phyloP scores from a whole-genome alignment of 2,329 filamentous ascomycete genomes.

The Hypoxylon sp. region DNA sequence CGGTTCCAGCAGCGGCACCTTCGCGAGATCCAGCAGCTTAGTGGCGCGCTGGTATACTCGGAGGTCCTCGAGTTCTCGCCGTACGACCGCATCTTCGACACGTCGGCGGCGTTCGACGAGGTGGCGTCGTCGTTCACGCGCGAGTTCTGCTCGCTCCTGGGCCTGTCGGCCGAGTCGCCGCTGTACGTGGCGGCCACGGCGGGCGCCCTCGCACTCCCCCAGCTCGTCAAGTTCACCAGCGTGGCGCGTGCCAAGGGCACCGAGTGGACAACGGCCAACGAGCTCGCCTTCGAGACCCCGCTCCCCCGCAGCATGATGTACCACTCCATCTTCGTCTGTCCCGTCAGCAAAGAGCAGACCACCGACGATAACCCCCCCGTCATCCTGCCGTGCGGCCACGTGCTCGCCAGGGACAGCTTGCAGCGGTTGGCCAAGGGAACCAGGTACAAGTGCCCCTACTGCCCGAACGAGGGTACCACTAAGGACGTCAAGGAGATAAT shows the following conservation, averaged over 20 bases:
- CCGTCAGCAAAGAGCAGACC: conserved; percentile 94
- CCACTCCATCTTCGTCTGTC: conserved; percentile 97
- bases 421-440: conserved; percentile 79
- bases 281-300: conserved; percentile 80
- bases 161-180: conserved; percentile 88
- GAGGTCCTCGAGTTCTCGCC: conserved; percentile 79
- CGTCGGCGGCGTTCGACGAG: conserved; percentile 78
- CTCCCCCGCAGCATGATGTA: conserved; percentile 72
- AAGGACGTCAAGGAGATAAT: conserved; percentile 79
- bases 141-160: conserved; percentile 92
- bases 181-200: conserved; percentile 93
- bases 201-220: conserved; percentile 88
- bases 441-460: conserved; percentile 96
- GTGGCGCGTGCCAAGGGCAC: conserved; percentile 90
- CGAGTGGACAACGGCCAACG: conserved; percentile 92
- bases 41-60: conserved; percentile 80
- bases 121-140: conserved; percentile 87
- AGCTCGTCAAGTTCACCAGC: conserved; percentile 84
- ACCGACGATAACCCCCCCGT: conserved; percentile 94
- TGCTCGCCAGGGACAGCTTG: conserved; percentile 85
- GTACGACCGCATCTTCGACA: conserved; percentile 80
- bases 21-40: conserved; percentile 80
- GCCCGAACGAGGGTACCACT: conserved; percentile 81
- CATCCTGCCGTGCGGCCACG: conserved; percentile 96
- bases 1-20: conserved; percentile 79